phyloP scores from a whole-genome alignment of 495 filamentous ascomycete genomes.

The Xylaria palmicola region DNA sequence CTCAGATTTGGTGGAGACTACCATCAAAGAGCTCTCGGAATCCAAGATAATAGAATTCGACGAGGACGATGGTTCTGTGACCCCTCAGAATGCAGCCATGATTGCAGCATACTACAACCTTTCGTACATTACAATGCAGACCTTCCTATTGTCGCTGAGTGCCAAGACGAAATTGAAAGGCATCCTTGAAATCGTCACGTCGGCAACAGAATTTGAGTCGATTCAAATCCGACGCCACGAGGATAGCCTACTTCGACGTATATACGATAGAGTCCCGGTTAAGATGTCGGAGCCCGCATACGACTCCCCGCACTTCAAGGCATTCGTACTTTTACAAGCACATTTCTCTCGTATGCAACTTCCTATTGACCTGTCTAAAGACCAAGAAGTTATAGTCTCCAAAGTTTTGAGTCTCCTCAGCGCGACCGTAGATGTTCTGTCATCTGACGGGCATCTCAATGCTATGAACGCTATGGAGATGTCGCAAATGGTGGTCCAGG shows the following conservation, averaged over 20 bases:
- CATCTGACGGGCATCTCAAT: constrained; percentile 93
- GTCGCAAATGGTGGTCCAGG: constrained; percentile 98
- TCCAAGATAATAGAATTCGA: constrained; percentile 96
- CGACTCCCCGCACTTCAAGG: constrained; percentile 97
- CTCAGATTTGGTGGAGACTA: constrained; percentile 92
- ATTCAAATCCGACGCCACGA: constrained; percentile 96
- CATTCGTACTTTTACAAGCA: constrained; percentile 92
- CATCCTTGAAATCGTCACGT: constrained; percentile 95
- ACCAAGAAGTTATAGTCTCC: constrained; percentile 84
- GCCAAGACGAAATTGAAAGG: constrained; percentile 90
- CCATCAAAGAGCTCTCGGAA: constrained; percentile 85
- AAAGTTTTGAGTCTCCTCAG: constrained; percentile 87
- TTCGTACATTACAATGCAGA: constrained; percentile 99
- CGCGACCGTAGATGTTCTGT: constrained; percentile 91
- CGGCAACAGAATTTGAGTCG: constrained; percentile 92
- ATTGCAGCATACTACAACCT: constrained; percentile 99
- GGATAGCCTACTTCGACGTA: constrained; percentile 79
- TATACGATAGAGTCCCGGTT: constrained; percentile 91
- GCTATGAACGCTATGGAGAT: constrained; percentile 99
- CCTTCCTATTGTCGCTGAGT: constrained; percentile 92
- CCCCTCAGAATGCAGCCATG: constrained; percentile 91
- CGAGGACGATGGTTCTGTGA: constrained; percentile 90
- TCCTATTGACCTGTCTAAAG: constrained; percentile 93
- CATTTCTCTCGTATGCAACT: constrained; percentile 98
- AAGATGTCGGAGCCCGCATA: constrained; percentile 85